A percentile compares a stretch with the other conserved stretches of the same genome.
Conservation (phyloP, 2,329 filamentous ascomycete genomes). For the Leptographium flavum region DNA sequence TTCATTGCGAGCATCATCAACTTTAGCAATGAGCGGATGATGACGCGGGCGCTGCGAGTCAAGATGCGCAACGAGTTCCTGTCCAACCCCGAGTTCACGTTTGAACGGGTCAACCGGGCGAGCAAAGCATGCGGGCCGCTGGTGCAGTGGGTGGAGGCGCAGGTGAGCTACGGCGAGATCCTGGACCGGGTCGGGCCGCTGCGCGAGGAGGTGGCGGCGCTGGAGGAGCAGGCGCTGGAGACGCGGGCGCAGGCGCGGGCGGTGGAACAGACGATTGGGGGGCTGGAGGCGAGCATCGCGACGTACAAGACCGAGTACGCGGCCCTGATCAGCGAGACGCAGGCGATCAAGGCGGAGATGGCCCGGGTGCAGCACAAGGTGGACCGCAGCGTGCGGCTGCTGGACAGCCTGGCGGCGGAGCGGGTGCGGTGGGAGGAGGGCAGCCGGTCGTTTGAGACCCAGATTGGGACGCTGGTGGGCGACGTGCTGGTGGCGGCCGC, state of each 20-base stretch:
- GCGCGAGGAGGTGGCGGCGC: conserved; percentile 71
- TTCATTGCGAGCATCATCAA: conserved; percentile 97
- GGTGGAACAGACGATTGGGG: conserved; percentile 73
- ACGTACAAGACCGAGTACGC: conserved; percentile 96
- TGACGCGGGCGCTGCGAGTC: conserved; percentile 67
- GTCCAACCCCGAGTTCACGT: conserved; percentile 88
- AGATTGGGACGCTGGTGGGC: conserved; percentile 90
- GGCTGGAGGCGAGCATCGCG: conserved; percentile 78
- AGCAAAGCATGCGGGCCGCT: conserved; percentile 94
- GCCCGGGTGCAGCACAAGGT: conserved; percentile 94
- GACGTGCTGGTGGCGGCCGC: conserved; percentile 94
- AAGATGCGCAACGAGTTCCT: conserved; percentile 92
- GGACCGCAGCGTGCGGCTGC: conserved; percentile 81
- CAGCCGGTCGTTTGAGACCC: conserved; percentile 95
- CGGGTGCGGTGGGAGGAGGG: conserved; percentile 88
- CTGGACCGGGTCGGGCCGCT: conserved; percentile 86
- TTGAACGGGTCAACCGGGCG: conserved; percentile 88
- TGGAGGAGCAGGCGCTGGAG: conserved; percentile 78
- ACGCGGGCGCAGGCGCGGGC: conserved; percentile 90
- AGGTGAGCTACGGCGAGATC: conserved; percentile 97
- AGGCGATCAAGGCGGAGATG: conserved; percentile 97
- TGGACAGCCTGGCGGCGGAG: conserved; percentile 92
- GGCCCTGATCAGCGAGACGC: conserved; percentile 87
- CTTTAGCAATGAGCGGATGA: conserved; percentile 89
- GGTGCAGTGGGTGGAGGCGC: conserved; percentile 92